These are phyloP conservation scores for Parsonsia alboflavescens DNA, from an alignment of 257 asterid genomes.

Conservation along the genomic window DNA sequence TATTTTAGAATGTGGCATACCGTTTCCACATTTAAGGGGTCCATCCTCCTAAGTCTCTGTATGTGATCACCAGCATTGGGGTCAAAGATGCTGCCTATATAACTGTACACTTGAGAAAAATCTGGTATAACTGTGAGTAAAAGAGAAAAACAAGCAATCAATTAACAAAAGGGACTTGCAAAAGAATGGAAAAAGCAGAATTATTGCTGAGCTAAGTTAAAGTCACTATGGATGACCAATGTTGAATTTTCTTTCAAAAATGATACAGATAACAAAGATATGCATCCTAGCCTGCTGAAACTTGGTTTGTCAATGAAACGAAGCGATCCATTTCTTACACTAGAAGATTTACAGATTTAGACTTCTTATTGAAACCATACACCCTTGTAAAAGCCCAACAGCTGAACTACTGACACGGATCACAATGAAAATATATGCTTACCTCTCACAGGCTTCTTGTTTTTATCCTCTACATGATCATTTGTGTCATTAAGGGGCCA, in stretches of 20 bases:
- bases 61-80: slow-evolving; percentile 49
- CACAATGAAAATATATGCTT: slow-evolving; percentile 7
- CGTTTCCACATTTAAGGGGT: slow-evolving; percentile 70
- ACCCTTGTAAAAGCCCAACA: background rate
- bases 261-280: background rate
- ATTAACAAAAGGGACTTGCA: background rate
- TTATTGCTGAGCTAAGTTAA: background rate
- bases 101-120: slow-evolving; percentile 71
- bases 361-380: background rate
- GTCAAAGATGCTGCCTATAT: slow-evolving; percentile 66
- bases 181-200: background rate
- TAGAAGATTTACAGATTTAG: too few species aligned
- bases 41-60: slow-evolving; percentile 57
- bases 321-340: background rate
- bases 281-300: background rate
- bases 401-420: background rate
- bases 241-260: background rate
- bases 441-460: slow-evolving; percentile 46
- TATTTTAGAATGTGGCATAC: slow-evolving; percentile 34
- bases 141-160: background rate
- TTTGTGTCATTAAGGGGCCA: slow-evolving; percentile 31
- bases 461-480: slow-evolving; percentile 29
- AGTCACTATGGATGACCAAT: background rate
- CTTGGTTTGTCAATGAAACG: background rate
- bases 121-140: slow-evolving; percentile 63